Percentiles rank a stretch among this genome's conserved stretches.
Conservation (phyloP, 1,284 basidiomycete genomes). For the Cystobasidium sp. region DNA sequence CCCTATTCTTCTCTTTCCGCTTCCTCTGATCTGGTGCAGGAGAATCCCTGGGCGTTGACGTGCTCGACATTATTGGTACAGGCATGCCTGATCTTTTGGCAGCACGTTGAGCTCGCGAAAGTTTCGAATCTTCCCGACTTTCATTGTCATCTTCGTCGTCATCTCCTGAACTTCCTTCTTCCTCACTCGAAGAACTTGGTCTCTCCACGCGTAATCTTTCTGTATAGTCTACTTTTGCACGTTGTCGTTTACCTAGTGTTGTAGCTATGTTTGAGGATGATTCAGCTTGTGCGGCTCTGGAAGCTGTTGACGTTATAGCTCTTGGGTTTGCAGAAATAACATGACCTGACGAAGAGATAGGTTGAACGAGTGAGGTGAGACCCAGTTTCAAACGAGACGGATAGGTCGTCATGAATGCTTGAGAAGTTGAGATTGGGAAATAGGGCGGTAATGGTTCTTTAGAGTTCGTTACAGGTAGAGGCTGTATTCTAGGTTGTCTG, state of each 20-base stretch:
- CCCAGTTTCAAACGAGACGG: slow-evolving; percentile 91
- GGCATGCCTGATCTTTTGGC: slow-evolving; percentile 47
- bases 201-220: slow-evolving; percentile 61
- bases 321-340: slow-evolving; percentile 52
- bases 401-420: slow-evolving; percentile 83
- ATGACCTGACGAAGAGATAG: slow-evolving; percentile 64
- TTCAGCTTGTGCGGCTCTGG: slow-evolving; percentile 56
- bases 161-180: slow-evolving; percentile 65
- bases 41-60: slow-evolving; percentile 34
- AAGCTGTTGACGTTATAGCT: slow-evolving; percentile 56
- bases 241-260: slow-evolving; percentile 23
- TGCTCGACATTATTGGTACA: not conserved
- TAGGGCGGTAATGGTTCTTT: slow-evolving; percentile 48
- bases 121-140: slow-evolving; percentile 51
- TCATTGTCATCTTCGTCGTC: slow-evolving; percentile 67
- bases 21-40: slow-evolving; percentile 13
- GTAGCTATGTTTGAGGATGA: slow-evolving; percentile 18
- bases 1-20: not conserved
- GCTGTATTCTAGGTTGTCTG: slow-evolving; percentile 10
- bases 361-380: slow-evolving; percentile 85
- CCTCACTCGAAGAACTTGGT: slow-evolving; percentile 32
- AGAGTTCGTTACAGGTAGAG: slow-evolving; percentile 22
- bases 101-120: slow-evolving; percentile 53
- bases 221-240: slow-evolving; percentile 79
- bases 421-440: slow-evolving; percentile 56